Percentiles rank a stretch among this genome's conserved stretches.
Conservation (phyloP, 1,139 yeast species). For the Zygosaccharomyces sapae region DNA sequence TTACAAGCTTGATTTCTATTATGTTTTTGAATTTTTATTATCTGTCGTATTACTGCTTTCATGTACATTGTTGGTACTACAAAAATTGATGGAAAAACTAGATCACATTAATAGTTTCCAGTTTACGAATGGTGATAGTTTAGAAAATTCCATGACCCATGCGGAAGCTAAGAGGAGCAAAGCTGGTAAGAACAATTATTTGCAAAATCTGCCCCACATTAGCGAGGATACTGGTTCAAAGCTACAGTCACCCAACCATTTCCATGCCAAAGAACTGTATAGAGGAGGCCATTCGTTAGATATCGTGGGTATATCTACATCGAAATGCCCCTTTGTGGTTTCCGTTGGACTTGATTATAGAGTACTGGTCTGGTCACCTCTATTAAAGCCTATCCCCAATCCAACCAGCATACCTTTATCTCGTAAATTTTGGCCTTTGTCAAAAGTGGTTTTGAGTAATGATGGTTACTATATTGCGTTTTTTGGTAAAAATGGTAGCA, state of each 20-base stretch:
- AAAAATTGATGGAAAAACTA: conserved; percentile 17
- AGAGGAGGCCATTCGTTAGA: conserved; percentile 58
- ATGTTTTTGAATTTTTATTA: conserved; percentile 44
- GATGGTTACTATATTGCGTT: conserved; percentile 59
- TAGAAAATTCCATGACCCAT: neutral
- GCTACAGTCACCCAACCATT: conserved; percentile 15
- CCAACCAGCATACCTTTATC: conserved; percentile 44
- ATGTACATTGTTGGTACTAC: conserved; percentile 39
- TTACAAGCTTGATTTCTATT: conserved; percentile 41
- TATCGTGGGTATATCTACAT: conserved; percentile 55
- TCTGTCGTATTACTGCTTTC: conserved; percentile 43
- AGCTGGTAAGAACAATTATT: conserved; percentile 2
- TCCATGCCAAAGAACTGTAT: conserved; percentile 50
- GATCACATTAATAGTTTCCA: conserved; percentile 10
- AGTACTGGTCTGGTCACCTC: conserved; percentile 71
- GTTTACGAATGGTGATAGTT: neutral
- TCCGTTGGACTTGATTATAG: conserved; percentile 72
- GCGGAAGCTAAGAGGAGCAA: neutral
- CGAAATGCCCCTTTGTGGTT: conserved; percentile 55
- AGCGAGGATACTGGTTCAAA: neutral
- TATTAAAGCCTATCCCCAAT: conserved; percentile 44
- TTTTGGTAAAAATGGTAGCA: conserved; percentile 48
- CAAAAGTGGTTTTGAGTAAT: conserved; percentile 55
- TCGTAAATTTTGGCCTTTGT: conserved; percentile 63
- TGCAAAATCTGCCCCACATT: neutral